Percentiles rank a stretch among this genome's conserved stretches.
These are phyloP conservation scores for Colletotrichum sp. DNA, from an alignment of 2,329 filamentous ascomycete species.

Conservation along the genomic window DNA sequence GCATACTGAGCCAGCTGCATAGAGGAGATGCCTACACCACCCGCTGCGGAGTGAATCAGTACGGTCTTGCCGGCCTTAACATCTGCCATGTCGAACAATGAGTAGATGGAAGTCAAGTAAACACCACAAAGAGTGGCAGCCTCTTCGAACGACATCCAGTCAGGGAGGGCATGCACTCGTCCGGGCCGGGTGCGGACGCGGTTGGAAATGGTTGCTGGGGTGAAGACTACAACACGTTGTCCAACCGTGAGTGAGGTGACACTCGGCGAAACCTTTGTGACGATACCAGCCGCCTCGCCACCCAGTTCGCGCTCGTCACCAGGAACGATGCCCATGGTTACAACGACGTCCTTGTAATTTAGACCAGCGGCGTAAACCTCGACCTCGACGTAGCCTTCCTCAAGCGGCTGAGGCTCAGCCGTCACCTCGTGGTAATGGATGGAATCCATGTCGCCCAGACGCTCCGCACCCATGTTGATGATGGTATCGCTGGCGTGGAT, in stretches of 20 bases:
- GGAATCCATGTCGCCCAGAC: background rate
- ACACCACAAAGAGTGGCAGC: constrained; percentile 33
- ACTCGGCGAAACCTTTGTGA: background rate
- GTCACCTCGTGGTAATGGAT: background rate
- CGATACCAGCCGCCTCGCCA: background rate
- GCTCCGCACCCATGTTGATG: background rate
- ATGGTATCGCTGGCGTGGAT: background rate
- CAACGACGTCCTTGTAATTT: background rate
- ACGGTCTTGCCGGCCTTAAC: constrained; percentile 23
- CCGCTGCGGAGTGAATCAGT: background rate
- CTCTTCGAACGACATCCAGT: constrained; percentile 20
- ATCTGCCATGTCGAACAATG: constrained; percentile 15
- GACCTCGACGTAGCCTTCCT: background rate
- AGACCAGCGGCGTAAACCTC: background rate
- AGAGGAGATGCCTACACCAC: background rate
- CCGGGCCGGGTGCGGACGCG: constrained; percentile 24
- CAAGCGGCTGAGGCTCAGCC: background rate
- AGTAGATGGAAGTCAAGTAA: constrained; percentile 32
- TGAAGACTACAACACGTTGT: background rate
- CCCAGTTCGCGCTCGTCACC: background rate
- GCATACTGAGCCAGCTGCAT: background rate
- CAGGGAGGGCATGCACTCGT: constrained; percentile 21
- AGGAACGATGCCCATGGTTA: background rate
- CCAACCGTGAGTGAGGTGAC: background rate
- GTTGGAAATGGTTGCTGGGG: constrained; percentile 20